These are phyloP conservation scores for Kentomonas sorsogonicus DNA, from an alignment of 208 protist species.

Conservation along the genomic window DNA sequence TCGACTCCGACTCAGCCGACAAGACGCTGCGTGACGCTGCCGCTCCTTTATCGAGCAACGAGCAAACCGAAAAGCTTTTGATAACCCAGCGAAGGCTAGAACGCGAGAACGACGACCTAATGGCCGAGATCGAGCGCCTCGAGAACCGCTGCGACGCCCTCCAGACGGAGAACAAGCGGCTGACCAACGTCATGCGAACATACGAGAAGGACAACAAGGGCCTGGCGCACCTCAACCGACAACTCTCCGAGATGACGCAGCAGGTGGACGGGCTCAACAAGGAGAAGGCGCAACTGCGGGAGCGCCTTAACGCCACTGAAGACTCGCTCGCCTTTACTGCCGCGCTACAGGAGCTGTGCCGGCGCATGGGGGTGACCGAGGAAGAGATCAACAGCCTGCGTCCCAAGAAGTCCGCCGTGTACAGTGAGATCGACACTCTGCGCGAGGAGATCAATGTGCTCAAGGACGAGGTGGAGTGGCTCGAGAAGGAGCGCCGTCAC, in stretches of 20 bases:
- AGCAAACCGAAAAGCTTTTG: slow-evolving; percentile 7
- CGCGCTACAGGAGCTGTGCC: slow-evolving; percentile 76
- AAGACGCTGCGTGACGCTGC: neutral
- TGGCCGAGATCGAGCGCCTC: slow-evolving; percentile 59
- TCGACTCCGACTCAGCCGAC: neutral
- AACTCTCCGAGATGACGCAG: slow-evolving; percentile 50
- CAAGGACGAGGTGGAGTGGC: slow-evolving; percentile 85
- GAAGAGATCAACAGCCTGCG: slow-evolving; percentile 81
- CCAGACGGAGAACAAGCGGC: slow-evolving; percentile 57
- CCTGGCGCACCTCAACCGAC: slow-evolving; percentile 46
- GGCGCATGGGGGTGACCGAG: slow-evolving; percentile 72
- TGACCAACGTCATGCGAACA: slow-evolving; percentile 55
- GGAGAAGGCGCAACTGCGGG: slow-evolving; percentile 77
- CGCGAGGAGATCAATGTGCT: slow-evolving; percentile 65
- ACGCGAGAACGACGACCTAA: slow-evolving; percentile 69
- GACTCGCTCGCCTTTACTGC: slow-evolving; percentile 79
- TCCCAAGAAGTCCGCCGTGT: slow-evolving; percentile 43
- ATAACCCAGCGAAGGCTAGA: slow-evolving; percentile 33
- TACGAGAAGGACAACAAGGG: slow-evolving; percentile 77
- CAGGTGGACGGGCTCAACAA: slow-evolving; percentile 62
- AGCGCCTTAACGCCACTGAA: slow-evolving; percentile 76
- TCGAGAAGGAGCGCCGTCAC: slow-evolving; percentile 80
- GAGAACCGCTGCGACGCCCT: slow-evolving; percentile 55
- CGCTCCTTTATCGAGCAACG: too few species aligned
- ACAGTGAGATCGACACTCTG: slow-evolving; percentile 79